Conservation (phyloP, 768 basidiomycete genomes). For the Rhodotorula taiwanensis region DNA sequence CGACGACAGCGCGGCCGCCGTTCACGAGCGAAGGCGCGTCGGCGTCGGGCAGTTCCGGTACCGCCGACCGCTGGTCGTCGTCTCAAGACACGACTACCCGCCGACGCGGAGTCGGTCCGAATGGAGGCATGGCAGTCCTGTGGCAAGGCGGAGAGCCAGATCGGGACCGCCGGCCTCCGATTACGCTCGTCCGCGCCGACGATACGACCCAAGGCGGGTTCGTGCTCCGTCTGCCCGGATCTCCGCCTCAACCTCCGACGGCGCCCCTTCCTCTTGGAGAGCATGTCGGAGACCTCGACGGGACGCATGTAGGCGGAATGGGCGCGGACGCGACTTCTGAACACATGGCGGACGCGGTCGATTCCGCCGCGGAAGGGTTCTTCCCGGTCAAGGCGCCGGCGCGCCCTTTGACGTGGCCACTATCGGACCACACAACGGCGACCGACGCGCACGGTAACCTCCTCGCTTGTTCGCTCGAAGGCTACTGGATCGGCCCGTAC, state of each 20-base stretch:
- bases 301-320: background rate
- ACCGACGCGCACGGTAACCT: slow-evolving; percentile 4
- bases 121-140: slow-evolving; percentile 23
- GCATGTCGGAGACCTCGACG: background rate
- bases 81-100: background rate
- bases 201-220: slow-evolving; percentile 17
- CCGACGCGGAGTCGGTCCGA: slow-evolving; percentile 13
- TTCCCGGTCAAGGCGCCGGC: slow-evolving; percentile 30
- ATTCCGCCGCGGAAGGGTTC: slow-evolving; percentile 17
- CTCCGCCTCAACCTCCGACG: background rate
- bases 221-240: slow-evolving; percentile 9
- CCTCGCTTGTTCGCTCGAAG: slow-evolving; percentile 17
- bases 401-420: background rate
- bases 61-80: background rate
- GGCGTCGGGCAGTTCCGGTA: background rate
- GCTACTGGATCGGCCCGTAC: slow-evolving; percentile 35
- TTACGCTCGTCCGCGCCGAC: slow-evolving; percentile 24
- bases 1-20: background rate
- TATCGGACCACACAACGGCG: background rate
- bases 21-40: background rate
- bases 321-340: background rate
- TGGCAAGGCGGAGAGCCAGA: slow-evolving; percentile 24
- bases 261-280: background rate
- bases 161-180: background rate
- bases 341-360: slow-evolving; percentile 14